Conservation (phyloP, 495 filamentous ascomycete species). For the Hyaloscypha finlandica region DNA sequence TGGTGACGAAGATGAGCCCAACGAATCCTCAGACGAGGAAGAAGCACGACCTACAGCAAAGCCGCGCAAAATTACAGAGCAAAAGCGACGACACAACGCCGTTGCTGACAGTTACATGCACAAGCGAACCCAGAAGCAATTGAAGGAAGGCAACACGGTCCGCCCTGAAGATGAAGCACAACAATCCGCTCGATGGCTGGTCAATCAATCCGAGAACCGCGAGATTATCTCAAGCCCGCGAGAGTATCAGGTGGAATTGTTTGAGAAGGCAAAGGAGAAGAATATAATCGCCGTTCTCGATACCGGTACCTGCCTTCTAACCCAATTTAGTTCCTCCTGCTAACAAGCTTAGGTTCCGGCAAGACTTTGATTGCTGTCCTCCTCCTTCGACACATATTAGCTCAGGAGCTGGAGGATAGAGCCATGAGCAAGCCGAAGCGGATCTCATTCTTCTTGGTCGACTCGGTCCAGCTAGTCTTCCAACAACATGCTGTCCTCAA, state of each 20-base stretch:
- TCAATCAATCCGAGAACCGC: slow-evolving; percentile 35
- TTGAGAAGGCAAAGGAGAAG: slow-evolving; percentile 80
- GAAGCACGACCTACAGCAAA: slow-evolving; percentile 20
- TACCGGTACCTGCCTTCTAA: slow-evolving; percentile 58
- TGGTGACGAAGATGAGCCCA: slow-evolving; percentile 26
- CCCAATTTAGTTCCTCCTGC: background rate
- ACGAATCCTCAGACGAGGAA: slow-evolving; percentile 5
- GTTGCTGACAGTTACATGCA: slow-evolving; percentile 48
- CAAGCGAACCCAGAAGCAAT: slow-evolving; percentile 1
- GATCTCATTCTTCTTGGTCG: slow-evolving; percentile 82
- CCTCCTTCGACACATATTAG: slow-evolving; percentile 74
- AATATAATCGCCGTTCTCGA: slow-evolving; percentile 97
- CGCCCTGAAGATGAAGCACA: slow-evolving; percentile 33
- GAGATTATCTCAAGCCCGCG: slow-evolving; percentile 71
- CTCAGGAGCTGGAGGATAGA: slow-evolving; percentile 76
- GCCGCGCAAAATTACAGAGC: slow-evolving; percentile 46
- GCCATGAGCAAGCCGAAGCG: slow-evolving; percentile 58
- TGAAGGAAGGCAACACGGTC: slow-evolving; percentile 20
- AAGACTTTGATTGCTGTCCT: slow-evolving; percentile 95
- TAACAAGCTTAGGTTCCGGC: slow-evolving; percentile 67
- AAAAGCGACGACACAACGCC: slow-evolving; percentile 50
- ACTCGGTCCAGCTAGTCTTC: slow-evolving; percentile 87
- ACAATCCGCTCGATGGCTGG: slow-evolving; percentile 42
- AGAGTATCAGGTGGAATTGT: slow-evolving; percentile 92
- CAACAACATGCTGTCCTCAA: slow-evolving; percentile 86